These are phyloP conservation scores for Stephania japonica DNA, from an alignment of 164 flowering plant genomes.

Conservation along the genomic window DNA sequence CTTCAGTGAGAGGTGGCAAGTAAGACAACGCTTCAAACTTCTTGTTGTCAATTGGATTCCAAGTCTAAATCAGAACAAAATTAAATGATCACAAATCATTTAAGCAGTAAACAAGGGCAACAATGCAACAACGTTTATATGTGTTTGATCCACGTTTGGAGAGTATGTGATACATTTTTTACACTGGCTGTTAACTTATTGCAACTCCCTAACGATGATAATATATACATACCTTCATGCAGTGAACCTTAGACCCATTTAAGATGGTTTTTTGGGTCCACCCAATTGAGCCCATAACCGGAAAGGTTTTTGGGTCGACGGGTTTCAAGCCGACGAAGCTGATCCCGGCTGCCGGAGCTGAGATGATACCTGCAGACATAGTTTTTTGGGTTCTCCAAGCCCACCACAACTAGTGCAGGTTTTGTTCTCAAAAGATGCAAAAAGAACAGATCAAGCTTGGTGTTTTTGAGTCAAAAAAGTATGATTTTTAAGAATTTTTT, in stretches of 20 bases:
- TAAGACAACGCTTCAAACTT: constrained; percentile 71
- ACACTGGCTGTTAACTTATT: neutral
- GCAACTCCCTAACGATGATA: neutral
- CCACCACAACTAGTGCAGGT: neutral
- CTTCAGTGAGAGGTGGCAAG: constrained; percentile 58
- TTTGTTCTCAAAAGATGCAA: neutral
- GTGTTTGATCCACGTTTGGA: too few relatives aligned
- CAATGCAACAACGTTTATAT: too few relatives aligned
- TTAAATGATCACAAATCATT: too few relatives aligned
- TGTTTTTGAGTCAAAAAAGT: neutral
- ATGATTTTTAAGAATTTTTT: neutral
- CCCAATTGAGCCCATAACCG: constrained; percentile 29
- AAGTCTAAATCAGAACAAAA: constrained; percentile 31
- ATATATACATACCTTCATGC: constrained; percentile 56
- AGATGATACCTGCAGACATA: constrained; percentile 42
- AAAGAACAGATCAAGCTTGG: neutral
- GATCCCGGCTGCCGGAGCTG: constrained; percentile 28
- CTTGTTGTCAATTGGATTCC: constrained; percentile 66
- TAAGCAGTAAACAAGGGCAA: too few relatives aligned
- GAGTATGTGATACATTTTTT: neutral
- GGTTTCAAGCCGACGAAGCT: constrained; percentile 31
- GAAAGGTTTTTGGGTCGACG: constrained; percentile 24
- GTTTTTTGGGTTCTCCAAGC: neutral
- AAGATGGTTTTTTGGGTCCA: constrained; percentile 49
- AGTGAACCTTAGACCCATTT: constrained; percentile 43